These are phyloP conservation scores for Fennellomyces sp. DNA, from an alignment of 371 early-diverging fungal species.

Conservation along the genomic window DNA sequence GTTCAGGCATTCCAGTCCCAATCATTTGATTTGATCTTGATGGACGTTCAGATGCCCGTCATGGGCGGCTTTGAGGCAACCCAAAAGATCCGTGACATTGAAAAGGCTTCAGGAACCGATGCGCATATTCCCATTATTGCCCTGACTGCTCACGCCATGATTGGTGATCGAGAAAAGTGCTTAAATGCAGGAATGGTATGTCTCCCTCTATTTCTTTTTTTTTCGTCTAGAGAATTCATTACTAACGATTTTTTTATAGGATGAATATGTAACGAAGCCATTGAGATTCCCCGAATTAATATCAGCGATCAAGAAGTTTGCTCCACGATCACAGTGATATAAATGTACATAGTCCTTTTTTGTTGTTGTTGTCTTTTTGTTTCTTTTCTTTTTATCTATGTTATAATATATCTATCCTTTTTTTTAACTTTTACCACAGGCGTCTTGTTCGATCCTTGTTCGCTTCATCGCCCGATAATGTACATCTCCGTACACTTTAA, in stretches of 20 bases:
- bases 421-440: too few species aligned
- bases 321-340: constrained; percentile 10
- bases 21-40: constrained; percentile 70
- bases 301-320: constrained; percentile 59
- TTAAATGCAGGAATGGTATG: constrained; percentile 65
- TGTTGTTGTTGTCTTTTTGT: background rate
- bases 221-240: background rate
- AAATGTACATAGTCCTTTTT: background rate
- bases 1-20: constrained; percentile 66
- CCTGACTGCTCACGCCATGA: constrained; percentile 78
- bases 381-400: background rate
- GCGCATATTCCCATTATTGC: constrained; percentile 75
- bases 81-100: constrained; percentile 65
- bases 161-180: constrained; percentile 75
- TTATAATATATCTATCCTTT: background rate
- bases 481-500: too few species aligned
- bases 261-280: constrained; percentile 71
- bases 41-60: constrained; percentile 80
- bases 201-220: background rate
- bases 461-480: too few species aligned
- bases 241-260: background rate
- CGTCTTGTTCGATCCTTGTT: too few species aligned
- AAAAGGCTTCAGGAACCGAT: constrained; percentile 48
- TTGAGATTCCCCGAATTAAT: constrained; percentile 55
- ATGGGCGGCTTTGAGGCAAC: constrained; percentile 81